Evolutionary conservation across 306 rosid species (phyloP).

Genomic region (Senna tora): DNA sequence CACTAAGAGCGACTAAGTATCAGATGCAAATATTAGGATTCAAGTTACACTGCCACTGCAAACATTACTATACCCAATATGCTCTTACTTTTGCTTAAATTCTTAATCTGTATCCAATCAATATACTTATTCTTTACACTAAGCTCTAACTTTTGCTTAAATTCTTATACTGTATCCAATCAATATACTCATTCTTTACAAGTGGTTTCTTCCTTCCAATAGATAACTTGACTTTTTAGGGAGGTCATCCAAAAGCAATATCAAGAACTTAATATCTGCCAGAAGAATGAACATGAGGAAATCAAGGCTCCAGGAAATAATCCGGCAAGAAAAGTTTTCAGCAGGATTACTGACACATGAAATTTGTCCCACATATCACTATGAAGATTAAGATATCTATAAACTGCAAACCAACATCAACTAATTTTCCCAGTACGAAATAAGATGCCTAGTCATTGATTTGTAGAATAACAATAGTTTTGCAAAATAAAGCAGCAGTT

Average conservation of each 20-base stretch:
- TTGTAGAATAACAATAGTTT: background rate
- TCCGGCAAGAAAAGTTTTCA: background rate
- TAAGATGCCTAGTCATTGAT: background rate
- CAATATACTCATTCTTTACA: background rate
- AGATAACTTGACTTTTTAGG: background rate
- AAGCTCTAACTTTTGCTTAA: background rate
- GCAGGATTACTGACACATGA: background rate
- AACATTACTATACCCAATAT: background rate
- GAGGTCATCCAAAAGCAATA: background rate
- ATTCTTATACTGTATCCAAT: background rate
- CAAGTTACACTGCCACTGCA: background rate
- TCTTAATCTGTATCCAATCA: background rate
- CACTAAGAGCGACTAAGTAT: background rate
- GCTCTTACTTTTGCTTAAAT: background rate
- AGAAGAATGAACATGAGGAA: background rate
- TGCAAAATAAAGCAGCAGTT: background rate
- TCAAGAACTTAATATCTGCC: background rate
- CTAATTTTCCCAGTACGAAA: background rate
- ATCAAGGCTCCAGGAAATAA: background rate
- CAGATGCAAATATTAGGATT: background rate
- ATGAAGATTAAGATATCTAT: background rate
- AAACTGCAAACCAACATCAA: background rate
- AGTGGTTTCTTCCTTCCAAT: background rate
- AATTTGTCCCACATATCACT: background rate
- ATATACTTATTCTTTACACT: background rate